phyloP scores from a whole-genome alignment of 306 rosid species.

The Boehmeria nivea region DNA sequence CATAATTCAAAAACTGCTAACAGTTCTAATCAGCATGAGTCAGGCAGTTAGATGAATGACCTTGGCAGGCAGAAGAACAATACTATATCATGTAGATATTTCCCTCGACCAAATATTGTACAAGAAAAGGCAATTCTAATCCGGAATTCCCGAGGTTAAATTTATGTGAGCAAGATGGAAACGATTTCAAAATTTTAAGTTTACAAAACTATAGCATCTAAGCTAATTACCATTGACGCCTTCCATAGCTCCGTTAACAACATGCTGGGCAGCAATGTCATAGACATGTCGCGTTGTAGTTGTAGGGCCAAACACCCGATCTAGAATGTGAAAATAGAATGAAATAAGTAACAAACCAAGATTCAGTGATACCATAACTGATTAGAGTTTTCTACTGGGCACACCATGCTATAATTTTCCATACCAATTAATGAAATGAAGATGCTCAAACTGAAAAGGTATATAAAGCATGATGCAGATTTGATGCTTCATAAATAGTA shows the following conservation, averaged over 20 bases:
- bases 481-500: too few species aligned
- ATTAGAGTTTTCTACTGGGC: slow-evolving; percentile 1
- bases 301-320: slow-evolving; percentile 94
- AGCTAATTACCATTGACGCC: slow-evolving; percentile 78
- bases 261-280: slow-evolving; percentile 94
- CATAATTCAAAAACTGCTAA: too few species aligned
- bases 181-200: slow-evolving; percentile 14
- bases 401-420: too few species aligned
- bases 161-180: slow-evolving; percentile 16
- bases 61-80: too few species aligned
- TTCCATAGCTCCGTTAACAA: slow-evolving; percentile 90
- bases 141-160: neutral
- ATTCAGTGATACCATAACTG: neutral
- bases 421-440: too few species aligned
- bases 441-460: too few species aligned
- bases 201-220: slow-evolving; percentile 15
- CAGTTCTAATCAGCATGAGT: too few species aligned
- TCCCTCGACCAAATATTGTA: too few species aligned
- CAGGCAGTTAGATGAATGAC: too few species aligned
- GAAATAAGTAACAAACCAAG: slow-evolving; percentile 8
- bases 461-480: too few species aligned
- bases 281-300: slow-evolving; percentile 97
- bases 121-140: neutral
- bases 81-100: too few species aligned
- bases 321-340: slow-evolving; percentile 39